Percentiles rank a stretch among this genome's conserved stretches.
Conservation (phyloP, 2,329 filamentous ascomycete genomes). For the Phialemoniopsis sp. region DNA sequence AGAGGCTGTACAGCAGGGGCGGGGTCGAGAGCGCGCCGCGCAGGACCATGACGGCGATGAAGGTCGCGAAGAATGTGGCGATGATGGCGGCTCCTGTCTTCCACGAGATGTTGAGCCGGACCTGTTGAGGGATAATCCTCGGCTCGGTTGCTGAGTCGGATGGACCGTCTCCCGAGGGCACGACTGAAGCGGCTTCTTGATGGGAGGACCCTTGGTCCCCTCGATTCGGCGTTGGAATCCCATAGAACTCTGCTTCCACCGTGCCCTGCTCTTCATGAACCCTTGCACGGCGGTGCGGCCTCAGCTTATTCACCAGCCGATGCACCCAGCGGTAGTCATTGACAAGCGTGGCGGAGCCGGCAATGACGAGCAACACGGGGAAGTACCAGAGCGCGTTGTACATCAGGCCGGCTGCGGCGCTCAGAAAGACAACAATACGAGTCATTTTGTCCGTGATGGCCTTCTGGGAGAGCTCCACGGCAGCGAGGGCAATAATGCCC, state of each 20-base stretch:
- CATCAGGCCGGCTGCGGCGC: conserved; percentile 59
- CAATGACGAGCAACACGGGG: conserved; percentile 55
- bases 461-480: conserved; percentile 63
- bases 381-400: conserved; percentile 77
- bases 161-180: no score
- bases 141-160: conserved; percentile 10
- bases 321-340: conserved; percentile 54
- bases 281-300: no score
- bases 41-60: conserved; percentile 51
- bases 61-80: conserved; percentile 47
- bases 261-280: no score
- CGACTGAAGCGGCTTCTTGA: no score
- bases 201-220: no score
- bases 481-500: conserved; percentile 67
- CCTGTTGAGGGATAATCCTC: conserved; percentile 25
- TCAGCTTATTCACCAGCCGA: conserved; percentile 19
- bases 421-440: conserved; percentile 58
- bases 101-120: conserved; percentile 37
- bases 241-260: no score
- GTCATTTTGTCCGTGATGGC: conserved; percentile 63
- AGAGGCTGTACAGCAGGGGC: conserved; percentile 54
- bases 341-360: conserved; percentile 45
- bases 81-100: conserved; percentile 36
- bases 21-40: conserved; percentile 32
- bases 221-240: no score